Base-by-base conservation (phyloP, 106 monocot species). In the Allium sativum region DNA sequence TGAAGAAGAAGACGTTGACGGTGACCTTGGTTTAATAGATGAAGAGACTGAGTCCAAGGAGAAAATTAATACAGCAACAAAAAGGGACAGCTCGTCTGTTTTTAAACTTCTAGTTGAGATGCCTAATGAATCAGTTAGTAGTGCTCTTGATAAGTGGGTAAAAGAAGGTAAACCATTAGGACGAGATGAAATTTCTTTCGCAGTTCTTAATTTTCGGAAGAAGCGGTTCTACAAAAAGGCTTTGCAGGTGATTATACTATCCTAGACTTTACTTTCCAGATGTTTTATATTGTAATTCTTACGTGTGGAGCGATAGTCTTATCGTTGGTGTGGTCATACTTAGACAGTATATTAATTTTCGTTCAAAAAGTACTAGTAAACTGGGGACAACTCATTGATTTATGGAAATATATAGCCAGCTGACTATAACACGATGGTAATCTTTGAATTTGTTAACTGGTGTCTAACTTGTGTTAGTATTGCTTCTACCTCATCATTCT, bases 91-190 rank as follows among this genome's bases (percentile, higher is more conserved):
- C 31, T 31, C 5, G 16, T 66, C 67, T 44, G 63, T 86, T 73
- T 69, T 76, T 12, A 72, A 63, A 57, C 21, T 68, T 57, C 47
- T 86, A 58, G 22, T 78, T 56, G 72, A 81, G 8, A 48, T 65
- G 62, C 56, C 78, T 18, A 64, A 67, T 10, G 45, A 17, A 52
- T 46, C 69, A 53, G 41, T 81, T 7, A 71, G 21, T 40, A 50
- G 31, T 45, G 68, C 53, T 45, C 77, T 85, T 65, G 79, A 85
- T 17, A 73, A 90, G 17, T 90, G 76, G 78, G 55, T 82, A 11
- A 56, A 67, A 67, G 74, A 79, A 66, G 85, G 89, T n/a, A 79
- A 85, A 46, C 13, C 76, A 31, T 40, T 85, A 40, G 84, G 70
- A 50, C 61, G 68, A 40, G 55, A 42, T 59, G 81, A 82, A 43